Evolutionary conservation across 2,329 filamentous ascomycete genomes (phyloP), one percentile per base, ranked within the genome.

Genomic region (Microsporum ferrugineum): DNA sequence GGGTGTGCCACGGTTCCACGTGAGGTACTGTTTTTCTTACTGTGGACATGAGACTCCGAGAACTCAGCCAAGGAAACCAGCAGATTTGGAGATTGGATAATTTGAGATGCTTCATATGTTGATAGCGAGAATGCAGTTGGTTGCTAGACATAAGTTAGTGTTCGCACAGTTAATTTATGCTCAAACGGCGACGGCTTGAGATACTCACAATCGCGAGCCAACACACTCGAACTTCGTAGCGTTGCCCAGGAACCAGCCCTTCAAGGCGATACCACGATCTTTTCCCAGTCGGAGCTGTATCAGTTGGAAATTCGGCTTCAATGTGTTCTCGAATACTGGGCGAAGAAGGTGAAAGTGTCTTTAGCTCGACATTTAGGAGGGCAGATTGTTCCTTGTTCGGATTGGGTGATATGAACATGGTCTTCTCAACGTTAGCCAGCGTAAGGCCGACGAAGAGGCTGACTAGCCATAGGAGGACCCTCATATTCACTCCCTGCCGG

Each of bases 201-300:
- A 23, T 27, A 57, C 39, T 43, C 81, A 96, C 92, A 63, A 87
- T 94, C 45, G 94, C 94, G 63, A 90, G 81, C 91, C 92, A 99
- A 76, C 92, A 97, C 63, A 96, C 80, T 60, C 94, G 85, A 57
- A 95, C 82, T 78, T 99, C 94, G 79, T 97, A 96, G 66, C 91
- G 83, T 69, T 87, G 86, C 8, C 84, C 83, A 39, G 84, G 81
- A n/a, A 75, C 79, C 60, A 99, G 79, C 38, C 80, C 77, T 61
- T 88, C 82, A 4, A 99, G 82, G 5, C 92, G 76, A 66, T 91
- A 82, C 94, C 94, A 97, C 33, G 88, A 86, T 58, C 85, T 79
- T 8, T 78, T 75, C 5, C 88, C 89, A 10, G 77, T 71, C 7
- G 79, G 80, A 34, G 74, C 70, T 1, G 76, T 70, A 5, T 76